Percentiles rank a stretch among this genome's conserved stretches.
Evolutionary conservation across 768 basidiomycete species (phyloP).

Genomic region (Macrolepiota fuliginosa): DNA sequence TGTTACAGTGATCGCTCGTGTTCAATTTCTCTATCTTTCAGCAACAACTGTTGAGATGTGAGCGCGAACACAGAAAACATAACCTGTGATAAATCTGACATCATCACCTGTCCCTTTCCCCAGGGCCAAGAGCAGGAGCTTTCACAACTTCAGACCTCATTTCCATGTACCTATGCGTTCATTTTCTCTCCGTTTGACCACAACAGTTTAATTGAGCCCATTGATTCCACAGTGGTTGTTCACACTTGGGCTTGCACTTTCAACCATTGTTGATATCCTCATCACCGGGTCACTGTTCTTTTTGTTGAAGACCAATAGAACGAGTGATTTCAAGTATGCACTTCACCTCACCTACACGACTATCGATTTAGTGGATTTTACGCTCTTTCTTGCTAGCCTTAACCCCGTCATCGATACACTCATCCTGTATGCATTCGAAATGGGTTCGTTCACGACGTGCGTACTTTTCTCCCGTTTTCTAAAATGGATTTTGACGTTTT

Average conservation of each 20-base stretch:
- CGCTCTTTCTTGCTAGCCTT: constrained; percentile 27
- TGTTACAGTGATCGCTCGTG: background rate
- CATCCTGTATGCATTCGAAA: constrained; percentile 51
- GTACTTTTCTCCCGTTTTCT: background rate
- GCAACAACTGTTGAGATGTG: constrained; percentile 30
- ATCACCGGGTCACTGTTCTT: constrained; percentile 43
- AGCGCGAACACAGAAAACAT: background rate
- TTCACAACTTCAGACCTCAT: constrained; percentile 20
- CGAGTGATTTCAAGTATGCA: constrained; percentile 35
- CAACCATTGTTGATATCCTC: constrained; percentile 45
- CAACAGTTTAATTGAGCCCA: too few species aligned
- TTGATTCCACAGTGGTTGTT: constrained; percentile 45
- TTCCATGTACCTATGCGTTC: constrained; percentile 14
- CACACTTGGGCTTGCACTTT: constrained; percentile 50
- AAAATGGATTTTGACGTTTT: background rate
- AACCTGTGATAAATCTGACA: background rate
- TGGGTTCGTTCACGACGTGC: constrained; percentile 46
- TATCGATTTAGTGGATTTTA: background rate
- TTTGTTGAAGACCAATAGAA: constrained; percentile 37
- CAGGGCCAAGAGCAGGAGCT: background rate
- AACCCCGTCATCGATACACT: constrained; percentile 45
- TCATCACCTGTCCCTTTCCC: background rate
- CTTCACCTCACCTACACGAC: background rate
- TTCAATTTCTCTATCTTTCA: constrained; percentile 5
- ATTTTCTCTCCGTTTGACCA: background rate